These are phyloP conservation scores for Picea glauca DNA, from an alignment of 75 land plant genomes.

Conservation along the genomic window DNA sequence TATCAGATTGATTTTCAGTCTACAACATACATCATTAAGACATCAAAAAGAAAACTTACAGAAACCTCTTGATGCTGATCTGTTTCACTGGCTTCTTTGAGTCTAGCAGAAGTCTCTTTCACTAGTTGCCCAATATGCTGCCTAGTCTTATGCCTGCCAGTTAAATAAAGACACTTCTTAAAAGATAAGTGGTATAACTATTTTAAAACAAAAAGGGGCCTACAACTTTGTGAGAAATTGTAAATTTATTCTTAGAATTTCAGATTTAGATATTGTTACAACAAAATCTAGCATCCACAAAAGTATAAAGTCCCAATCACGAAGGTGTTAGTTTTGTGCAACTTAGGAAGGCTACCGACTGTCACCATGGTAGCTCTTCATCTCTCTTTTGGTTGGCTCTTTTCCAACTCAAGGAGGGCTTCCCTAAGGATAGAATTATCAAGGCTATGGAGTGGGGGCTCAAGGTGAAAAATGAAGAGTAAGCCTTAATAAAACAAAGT, in stretches of 20 bases:
- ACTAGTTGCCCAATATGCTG: slow-evolving; percentile 50
- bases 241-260: neutral
- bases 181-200: neutral
- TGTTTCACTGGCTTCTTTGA: slow-evolving; percentile 47
- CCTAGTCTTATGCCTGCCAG: slow-evolving; percentile 51
- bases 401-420: too few species aligned
- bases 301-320: too few species aligned
- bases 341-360: too few species aligned
- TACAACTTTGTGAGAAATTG: neutral
- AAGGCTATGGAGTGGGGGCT: too few species aligned
- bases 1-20: neutral
- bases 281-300: too few species aligned
- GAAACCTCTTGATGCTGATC: slow-evolving; percentile 31
- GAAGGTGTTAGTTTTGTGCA: too few species aligned
- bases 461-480: too few species aligned
- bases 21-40: neutral
- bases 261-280: neutral
- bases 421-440: too few species aligned
- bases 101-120: slow-evolving; percentile 71
- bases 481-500: too few species aligned
- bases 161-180: neutral
- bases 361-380: too few species aligned
- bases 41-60: slow-evolving; percentile 20
- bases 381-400: too few species aligned
- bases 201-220: neutral